Evolutionary conservation across 345 rosid species (phyloP), one percentile per base, ranked within the genome.

Genomic region (Geranium rotundifolium): DNA sequence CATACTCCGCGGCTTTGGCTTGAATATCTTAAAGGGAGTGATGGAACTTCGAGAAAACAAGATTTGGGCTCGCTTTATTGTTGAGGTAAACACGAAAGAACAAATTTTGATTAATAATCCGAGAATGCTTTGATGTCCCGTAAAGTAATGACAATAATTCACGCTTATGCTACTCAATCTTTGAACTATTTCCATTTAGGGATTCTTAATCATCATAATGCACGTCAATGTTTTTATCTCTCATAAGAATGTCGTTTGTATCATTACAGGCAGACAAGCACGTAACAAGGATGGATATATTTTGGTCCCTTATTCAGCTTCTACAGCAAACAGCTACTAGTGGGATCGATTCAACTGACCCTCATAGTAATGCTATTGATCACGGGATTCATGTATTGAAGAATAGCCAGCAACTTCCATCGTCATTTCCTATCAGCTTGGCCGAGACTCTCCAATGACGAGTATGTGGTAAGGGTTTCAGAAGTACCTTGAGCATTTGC

Each of bases 21-120:
- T 93, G 74, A 80, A 82, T 61, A 84, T 93, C 66, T 57, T 87
- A 75, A 86, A 88, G 73, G 99, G 99, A 72, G 81, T 77, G 30
- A 84, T 86, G 90, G 96, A 88, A 69, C 70, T 68, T 57, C 75
- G 80, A 65, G 73, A 79, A 17, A 75, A 76, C 59, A 84, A 79
- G 67, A 80, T 88, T 49, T 90, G 96, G 99, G 80, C 95, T 8
- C 95, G 73, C 61, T 88, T 93, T 73, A 79, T 88, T 15, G 92
- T 90, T 3, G 96, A 88, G 88, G 99, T 86, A 76, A 69, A 19
- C 19, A 12, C 23, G 63, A 65, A 10, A 17, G 27, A n/a, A 55
- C 19, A 5, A 9, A 55, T 55, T 55, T 55, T 46, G 1, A 46
- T 0, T 9, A 46, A 5, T 6, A 37, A 37, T 6, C 3, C 12